A percentile compares a stretch with the other conserved stretches of the same genome.
phyloP scores from a whole-genome alignment of 164 flowering plant species.

The Piper longum region DNA sequence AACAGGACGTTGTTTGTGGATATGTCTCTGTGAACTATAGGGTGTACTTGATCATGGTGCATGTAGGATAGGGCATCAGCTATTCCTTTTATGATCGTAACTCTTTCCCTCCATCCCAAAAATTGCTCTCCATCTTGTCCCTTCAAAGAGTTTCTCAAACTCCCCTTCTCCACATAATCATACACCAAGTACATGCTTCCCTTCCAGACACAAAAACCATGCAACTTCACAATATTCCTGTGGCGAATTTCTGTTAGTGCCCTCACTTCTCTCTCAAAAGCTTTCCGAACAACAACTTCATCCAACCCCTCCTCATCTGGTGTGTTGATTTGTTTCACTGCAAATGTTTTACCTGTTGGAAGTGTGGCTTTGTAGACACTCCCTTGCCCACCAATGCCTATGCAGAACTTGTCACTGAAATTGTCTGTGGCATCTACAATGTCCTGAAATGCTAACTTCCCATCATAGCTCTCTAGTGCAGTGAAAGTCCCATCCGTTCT shows the following conservation, averaged over 20 bases:
- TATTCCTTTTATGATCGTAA: constrained; percentile 14
- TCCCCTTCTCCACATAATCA: neutral
- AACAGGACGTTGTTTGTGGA: constrained; percentile 12
- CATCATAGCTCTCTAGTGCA: constrained; percentile 11
- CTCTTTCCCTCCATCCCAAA: constrained; percentile 13
- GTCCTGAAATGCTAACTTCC: constrained; percentile 9
- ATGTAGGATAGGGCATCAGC: constrained; percentile 16
- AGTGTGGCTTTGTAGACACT: constrained; percentile 17
- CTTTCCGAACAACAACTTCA: neutral
- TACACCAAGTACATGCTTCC: constrained; percentile 7
- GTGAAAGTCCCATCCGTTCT: neutral
- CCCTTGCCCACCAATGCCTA: constrained; percentile 20
- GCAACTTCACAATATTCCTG: constrained; percentile 23
- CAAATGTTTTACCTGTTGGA: constrained; percentile 4
- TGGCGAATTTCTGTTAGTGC: constrained; percentile 17
- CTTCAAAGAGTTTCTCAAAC: neutral
- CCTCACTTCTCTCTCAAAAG: constrained; percentile 11
- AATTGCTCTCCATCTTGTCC: neutral
- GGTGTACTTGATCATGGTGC: constrained; percentile 4
- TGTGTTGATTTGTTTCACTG: constrained; percentile 12
- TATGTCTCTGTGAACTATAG: constrained; percentile 9
- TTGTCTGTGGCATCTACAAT: constrained; percentile 12
- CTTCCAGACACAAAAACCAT: constrained; percentile 13
- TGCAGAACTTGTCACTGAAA: constrained; percentile 10
- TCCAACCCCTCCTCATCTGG: neutral